Percentiles rank a stretch among this genome's conserved stretches.
These are phyloP conservation scores for Lentinula lateritia DNA, from an alignment of 768 basidiomycete genomes.

Conservation along the genomic window DNA sequence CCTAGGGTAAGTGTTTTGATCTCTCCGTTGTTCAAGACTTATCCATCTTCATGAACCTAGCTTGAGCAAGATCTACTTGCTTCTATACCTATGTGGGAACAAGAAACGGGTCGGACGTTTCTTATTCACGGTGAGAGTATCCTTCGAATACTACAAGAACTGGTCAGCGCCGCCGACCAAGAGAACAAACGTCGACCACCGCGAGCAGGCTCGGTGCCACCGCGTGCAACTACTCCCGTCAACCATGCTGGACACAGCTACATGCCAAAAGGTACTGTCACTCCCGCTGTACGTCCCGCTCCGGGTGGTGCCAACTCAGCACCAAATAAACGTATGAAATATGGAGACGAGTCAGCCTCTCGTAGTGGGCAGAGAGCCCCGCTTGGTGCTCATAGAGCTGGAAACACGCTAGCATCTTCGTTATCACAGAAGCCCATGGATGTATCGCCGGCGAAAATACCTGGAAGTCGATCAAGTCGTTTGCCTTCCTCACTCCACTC, in stretches of 20 bases:
- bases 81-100: slow-evolving; percentile 84
- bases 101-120: slow-evolving; percentile 66
- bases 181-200: slow-evolving; percentile 49
- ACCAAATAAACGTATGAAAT: slow-evolving; percentile 59
- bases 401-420: slow-evolving; percentile 19
- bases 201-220: slow-evolving; percentile 54
- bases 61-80: slow-evolving; percentile 82
- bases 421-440: slow-evolving; percentile 16
- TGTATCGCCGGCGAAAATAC: slow-evolving; percentile 48
- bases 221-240: slow-evolving; percentile 56
- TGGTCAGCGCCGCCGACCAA: slow-evolving; percentile 65
- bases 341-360: slow-evolving; percentile 33
- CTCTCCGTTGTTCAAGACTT: background rate
- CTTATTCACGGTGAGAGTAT: slow-evolving; percentile 82
- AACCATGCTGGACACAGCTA: slow-evolving; percentile 24
- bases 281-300: slow-evolving; percentile 57
- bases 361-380: slow-evolving; percentile 28
- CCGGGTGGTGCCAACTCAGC: slow-evolving; percentile 41
- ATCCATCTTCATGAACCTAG: slow-evolving; percentile 31
- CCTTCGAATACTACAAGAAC: slow-evolving; percentile 71
- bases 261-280: slow-evolving; percentile 44
- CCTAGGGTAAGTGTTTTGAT: slow-evolving; percentile 60
- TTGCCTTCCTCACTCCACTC: slow-evolving; percentile 20
- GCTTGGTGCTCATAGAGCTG: slow-evolving; percentile 35
- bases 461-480: slow-evolving; percentile 15